Conservation (phyloP, 495 filamentous ascomycete species). For the Bathelium albidoporum region DNA sequence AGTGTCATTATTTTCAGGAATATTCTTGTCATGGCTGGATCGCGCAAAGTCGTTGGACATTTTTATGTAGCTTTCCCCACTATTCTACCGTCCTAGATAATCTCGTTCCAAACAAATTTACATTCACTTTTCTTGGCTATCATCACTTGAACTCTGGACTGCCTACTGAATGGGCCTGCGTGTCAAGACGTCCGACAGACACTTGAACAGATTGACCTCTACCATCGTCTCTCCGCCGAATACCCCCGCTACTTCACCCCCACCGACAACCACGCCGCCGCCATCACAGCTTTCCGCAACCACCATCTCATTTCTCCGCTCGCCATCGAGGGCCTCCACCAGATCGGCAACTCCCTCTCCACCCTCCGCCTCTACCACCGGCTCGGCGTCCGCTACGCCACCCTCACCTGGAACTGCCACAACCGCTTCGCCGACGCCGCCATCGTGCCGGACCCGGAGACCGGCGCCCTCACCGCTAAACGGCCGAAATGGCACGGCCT, state of each 20-base stretch:
- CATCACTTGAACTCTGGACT: not conserved
- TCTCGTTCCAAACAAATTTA: too few relatives aligned
- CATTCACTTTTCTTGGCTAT: too few relatives aligned
- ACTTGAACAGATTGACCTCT: conserved; percentile 73
- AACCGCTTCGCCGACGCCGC: conserved; percentile 85
- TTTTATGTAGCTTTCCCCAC: not conserved
- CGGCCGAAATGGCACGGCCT: conserved; percentile 41
- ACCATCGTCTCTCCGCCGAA: conserved; percentile 52
- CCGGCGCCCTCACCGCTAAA: conserved; percentile 20
- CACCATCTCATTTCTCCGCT: conserved; percentile 59
- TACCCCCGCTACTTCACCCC: conserved; percentile 64
- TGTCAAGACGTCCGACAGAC: conserved; percentile 55
- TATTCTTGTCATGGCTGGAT: too few relatives aligned
- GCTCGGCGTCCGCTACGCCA: conserved; percentile 83
- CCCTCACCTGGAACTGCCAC: conserved; percentile 88
- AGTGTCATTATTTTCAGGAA: conserved; percentile 19
- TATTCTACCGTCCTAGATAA: not conserved
- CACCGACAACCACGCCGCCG: conserved; percentile 44
- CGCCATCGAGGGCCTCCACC: conserved; percentile 87
- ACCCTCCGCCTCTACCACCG: conserved; percentile 64
- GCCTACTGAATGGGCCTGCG: not conserved
- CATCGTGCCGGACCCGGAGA: conserved; percentile 34
- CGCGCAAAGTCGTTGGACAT: too few relatives aligned
- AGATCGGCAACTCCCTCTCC: conserved; percentile 78
- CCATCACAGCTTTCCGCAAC: conserved; percentile 48